Percentiles rank a stretch among this genome's conserved stretches.
Evolutionary conservation across 495 filamentous ascomycete genomes (phyloP).

Genomic region (Sabuloglossum arenarium): DNA sequence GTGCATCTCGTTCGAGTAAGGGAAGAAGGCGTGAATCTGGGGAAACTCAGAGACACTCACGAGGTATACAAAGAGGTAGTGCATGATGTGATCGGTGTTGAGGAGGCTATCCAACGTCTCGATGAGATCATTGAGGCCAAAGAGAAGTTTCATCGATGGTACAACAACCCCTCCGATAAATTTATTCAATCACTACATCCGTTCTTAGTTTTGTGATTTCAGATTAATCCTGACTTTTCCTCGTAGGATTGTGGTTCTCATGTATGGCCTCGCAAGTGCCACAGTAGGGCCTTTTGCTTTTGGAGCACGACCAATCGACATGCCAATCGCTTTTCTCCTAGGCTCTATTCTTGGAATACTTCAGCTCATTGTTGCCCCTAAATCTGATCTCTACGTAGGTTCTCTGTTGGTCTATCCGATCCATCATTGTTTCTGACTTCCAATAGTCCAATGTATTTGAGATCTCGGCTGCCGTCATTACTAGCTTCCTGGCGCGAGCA

Average conservation of each 20-base stretch:
- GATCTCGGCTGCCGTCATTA: conserved; percentile 66
- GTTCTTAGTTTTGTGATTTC: too few relatives aligned
- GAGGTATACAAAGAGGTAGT: conserved; percentile 86
- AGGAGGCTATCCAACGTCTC: conserved; percentile 56
- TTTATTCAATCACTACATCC: too few relatives aligned
- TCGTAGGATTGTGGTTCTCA: conserved; percentile 36
- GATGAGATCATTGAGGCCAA: conserved; percentile 40
- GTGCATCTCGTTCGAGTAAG: conserved; percentile 68
- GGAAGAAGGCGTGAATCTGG: conserved; percentile 64
- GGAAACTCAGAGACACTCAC: conserved; percentile 66
- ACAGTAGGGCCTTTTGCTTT: conserved; percentile 79
- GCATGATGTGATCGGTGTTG: conserved; percentile 67
- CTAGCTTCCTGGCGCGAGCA: conserved; percentile 72
- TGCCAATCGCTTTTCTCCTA: conserved; percentile 71
- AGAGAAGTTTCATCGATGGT: conserved; percentile 44
- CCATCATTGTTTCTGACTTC: conserved; percentile 12
- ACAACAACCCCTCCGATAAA: neutral
- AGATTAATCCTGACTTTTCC: too few relatives aligned
- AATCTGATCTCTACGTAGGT: conserved; percentile 42
- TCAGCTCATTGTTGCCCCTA: conserved; percentile 60
- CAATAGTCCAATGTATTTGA: conserved; percentile 62
- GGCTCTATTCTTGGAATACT: conserved; percentile 65
- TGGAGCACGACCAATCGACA: conserved; percentile 63
- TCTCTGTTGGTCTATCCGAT: neutral
- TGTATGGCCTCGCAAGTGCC: conserved; percentile 73